Evolutionary conservation across 208 protist genomes (phyloP).

Genomic region (Acanthamoeba castellanii): DNA sequence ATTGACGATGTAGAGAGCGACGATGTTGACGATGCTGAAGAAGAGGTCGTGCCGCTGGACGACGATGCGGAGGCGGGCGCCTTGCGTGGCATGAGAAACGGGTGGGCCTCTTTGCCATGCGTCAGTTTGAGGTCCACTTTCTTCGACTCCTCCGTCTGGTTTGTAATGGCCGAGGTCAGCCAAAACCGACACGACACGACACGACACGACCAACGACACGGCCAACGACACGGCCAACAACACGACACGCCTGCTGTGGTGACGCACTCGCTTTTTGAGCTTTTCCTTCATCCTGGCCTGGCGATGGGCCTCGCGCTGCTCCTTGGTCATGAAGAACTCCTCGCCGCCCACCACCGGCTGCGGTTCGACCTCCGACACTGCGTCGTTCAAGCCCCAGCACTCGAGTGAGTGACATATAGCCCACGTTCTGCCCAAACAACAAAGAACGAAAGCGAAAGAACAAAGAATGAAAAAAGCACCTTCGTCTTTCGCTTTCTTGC

Average conservation of each 20-base stretch:
- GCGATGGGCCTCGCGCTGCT: not conserved
- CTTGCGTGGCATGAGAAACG: conserved; percentile 25
- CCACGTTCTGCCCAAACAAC: no score
- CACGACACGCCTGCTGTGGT: not conserved
- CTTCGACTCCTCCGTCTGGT: conserved; percentile 19
- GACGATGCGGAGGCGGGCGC: not conserved
- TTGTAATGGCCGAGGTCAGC: no score
- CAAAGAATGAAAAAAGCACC: not conserved
- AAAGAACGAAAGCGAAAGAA: no score
- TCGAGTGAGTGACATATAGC: no score
- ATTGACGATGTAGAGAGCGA: not conserved
- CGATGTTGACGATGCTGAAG: not conserved
- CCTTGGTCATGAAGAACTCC: conserved; percentile 40
- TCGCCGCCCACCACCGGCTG: not conserved
- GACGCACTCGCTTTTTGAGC: not conserved
- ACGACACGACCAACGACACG: not conserved
- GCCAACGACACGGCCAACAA: no score
- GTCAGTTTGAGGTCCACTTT: conserved; percentile 12
- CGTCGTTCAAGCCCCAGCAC: no score
- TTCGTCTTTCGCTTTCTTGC: not conserved
- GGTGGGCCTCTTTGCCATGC: conserved; percentile 1
- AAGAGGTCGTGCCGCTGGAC: not conserved
- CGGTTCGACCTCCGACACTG: not conserved
- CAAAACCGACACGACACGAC: no score
- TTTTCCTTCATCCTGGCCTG: not conserved